Evolutionary conservation across 805 yeast species (phyloP).

Genomic region (Kazachstania psychrophila): DNA sequence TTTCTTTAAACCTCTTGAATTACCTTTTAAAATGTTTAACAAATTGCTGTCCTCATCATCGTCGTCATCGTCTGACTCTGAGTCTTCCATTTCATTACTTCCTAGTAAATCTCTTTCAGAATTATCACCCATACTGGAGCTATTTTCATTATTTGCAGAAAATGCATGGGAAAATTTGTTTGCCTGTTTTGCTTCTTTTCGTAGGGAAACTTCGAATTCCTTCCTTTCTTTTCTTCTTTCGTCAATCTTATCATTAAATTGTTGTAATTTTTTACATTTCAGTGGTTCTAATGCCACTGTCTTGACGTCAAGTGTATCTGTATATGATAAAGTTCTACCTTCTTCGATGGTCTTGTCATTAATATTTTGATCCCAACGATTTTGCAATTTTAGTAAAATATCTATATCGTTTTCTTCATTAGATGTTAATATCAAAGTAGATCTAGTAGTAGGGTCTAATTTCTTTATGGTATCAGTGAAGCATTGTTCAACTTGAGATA

Average conservation of each 20-base stretch:
- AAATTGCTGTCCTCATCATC: constrained; percentile 25
- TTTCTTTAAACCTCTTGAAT: constrained; percentile 1
- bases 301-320: constrained; percentile 32
- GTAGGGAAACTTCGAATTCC: constrained; percentile 27
- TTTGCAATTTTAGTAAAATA: constrained; percentile 11
- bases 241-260: constrained; percentile 39
- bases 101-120: neutral
- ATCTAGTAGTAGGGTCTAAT: constrained; percentile 54
- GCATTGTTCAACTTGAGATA: constrained; percentile 58
- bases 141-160: neutral
- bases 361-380: constrained; percentile 43
- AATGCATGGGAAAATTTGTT: constrained; percentile 11
- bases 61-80: constrained; percentile 20
- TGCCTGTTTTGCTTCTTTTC: constrained; percentile 24
- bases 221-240: constrained; percentile 36
- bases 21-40: constrained; percentile 4
- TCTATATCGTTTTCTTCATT: constrained; percentile 15
- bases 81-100: neutral
- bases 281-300: constrained; percentile 41
- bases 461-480: constrained; percentile 43
- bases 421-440: constrained; percentile 64
- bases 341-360: constrained; percentile 40
- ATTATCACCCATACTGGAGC: neutral
- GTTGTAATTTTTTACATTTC: constrained; percentile 40
- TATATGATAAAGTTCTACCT: constrained; percentile 50